These are phyloP conservation scores for Metschnikowia lunata DNA, from an alignment of 805 yeast species.

Conservation along the genomic window DNA sequence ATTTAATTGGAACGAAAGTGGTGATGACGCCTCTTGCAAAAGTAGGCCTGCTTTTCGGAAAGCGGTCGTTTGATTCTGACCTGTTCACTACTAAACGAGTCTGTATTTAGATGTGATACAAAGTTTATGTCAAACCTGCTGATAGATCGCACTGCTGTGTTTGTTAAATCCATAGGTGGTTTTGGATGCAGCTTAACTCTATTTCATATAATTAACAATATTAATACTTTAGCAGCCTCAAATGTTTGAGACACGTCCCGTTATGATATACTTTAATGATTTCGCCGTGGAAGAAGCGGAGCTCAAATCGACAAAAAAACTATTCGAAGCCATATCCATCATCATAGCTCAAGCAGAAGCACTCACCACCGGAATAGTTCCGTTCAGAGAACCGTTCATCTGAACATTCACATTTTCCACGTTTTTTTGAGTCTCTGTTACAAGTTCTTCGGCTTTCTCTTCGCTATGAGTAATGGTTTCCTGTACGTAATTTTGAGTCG, in stretches of 20 bases:
- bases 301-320: no score
- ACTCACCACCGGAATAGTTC: conserved; percentile 16
- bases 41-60: conserved; percentile 14
- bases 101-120: conserved; percentile 2
- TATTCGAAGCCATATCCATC: no score
- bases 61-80: conserved; percentile 12
- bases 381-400: conserved; percentile 13
- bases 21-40: conserved; percentile 12
- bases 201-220: not conserved
- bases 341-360: conserved; percentile 13
- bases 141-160: no score
- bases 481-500: conserved; percentile 36
- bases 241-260: no score
- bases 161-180: no score
- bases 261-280: no score
- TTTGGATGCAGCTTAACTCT: no score
- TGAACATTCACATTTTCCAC: conserved; percentile 4
- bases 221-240: not conserved
- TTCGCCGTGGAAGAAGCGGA: no score
- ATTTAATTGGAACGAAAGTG: conserved; percentile 17
- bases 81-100: conserved; percentile 7
- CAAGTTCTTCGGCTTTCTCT: conserved; percentile 27
- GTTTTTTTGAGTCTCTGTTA: conserved; percentile 5
- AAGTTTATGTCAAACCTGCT: not conserved
- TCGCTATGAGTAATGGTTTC: conserved; percentile 34